A percentile compares a stretch with the other conserved stretches of the same genome.
Evolutionary conservation across 2,329 filamentous ascomycete species (phyloP).

Genomic region (Myriosclerotinia curreyana): DNA sequence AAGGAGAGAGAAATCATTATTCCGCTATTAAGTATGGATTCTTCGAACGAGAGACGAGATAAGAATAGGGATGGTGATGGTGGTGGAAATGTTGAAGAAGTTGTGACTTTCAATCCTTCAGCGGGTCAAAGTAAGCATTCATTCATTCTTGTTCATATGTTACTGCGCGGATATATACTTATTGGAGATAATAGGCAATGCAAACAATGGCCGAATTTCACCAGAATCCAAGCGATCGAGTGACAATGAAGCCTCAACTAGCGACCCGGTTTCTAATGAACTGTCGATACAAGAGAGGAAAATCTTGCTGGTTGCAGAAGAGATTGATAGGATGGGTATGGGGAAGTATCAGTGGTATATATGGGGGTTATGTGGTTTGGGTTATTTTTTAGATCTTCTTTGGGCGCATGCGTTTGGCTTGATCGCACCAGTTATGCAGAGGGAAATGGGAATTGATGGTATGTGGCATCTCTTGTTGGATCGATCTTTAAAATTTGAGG

Average conservation of each 20-base stretch:
- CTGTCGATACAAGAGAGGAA: slow-evolving; percentile 27
- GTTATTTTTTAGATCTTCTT: slow-evolving; percentile 35
- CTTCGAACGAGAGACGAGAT: not conserved
- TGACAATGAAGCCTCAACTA: not conserved
- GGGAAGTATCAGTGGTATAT: slow-evolving; percentile 36
- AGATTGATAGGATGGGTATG: slow-evolving; percentile 32
- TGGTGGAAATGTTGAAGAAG: not conserved
- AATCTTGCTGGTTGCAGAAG: slow-evolving; percentile 24
- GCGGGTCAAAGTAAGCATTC: not conserved
- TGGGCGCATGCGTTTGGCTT: slow-evolving; percentile 35
- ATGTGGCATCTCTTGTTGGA: not conserved
- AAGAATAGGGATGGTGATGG: not conserved
- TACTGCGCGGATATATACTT: not conserved
- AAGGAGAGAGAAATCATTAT: slow-evolving; percentile 11
- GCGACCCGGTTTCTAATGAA: not conserved
- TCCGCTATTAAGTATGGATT: slow-evolving; percentile 18
- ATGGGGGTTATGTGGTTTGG: slow-evolving; percentile 34
- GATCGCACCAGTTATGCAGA: slow-evolving; percentile 30
- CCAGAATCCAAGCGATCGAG: not conserved
- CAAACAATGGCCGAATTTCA: not conserved
- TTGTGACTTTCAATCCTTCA: not conserved
- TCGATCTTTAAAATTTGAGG: not conserved
- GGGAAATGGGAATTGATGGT: slow-evolving; percentile 30
- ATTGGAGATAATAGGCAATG: not conserved
- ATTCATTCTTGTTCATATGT: not conserved